Percentiles rank a stretch among this genome's conserved stretches.
phyloP scores from a whole-genome alignment of 1,139 yeast species.

The Protomyces gravidus region DNA sequence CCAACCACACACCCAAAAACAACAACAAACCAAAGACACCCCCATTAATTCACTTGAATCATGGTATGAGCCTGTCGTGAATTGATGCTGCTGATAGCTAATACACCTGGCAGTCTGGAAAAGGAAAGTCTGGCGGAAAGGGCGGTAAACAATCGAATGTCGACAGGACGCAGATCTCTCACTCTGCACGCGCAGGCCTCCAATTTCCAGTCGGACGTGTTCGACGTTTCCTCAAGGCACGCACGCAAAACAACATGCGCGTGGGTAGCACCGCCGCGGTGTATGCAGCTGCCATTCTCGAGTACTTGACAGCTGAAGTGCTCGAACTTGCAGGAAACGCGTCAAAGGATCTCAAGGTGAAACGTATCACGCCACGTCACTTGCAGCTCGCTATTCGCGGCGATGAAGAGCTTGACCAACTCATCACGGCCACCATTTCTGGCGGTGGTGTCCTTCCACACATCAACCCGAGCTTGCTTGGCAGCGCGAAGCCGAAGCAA shows the following conservation, averaged over 20 bases:
- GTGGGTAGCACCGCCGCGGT: slow-evolving; percentile 84
- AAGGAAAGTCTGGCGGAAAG: slow-evolving; percentile 51
- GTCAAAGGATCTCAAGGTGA: slow-evolving; percentile 95
- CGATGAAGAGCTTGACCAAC: slow-evolving; percentile 86
- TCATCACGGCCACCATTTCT: slow-evolving; percentile 96
- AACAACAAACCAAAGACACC: background rate
- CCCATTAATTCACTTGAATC: background rate
- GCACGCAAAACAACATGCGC: slow-evolving; percentile 88
- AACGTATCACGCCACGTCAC: slow-evolving; percentile 98
- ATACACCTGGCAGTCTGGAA: background rate
- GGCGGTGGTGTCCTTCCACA: slow-evolving; percentile 96
- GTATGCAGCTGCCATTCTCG: slow-evolving; percentile 93
- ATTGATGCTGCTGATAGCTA: too few species aligned
- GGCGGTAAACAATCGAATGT: slow-evolving; percentile 58
- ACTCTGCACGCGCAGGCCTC: slow-evolving; percentile 94
- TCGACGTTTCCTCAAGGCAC: slow-evolving; percentile 86
- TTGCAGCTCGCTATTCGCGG: slow-evolving; percentile 97
- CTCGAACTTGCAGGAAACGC: slow-evolving; percentile 99
- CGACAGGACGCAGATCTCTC: slow-evolving; percentile 65
- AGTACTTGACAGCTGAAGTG: slow-evolving; percentile 96
- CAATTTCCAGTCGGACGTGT: slow-evolving; percentile 99
- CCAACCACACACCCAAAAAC: background rate
- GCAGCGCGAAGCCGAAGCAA: slow-evolving; percentile 25
- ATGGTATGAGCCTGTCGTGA: background rate
- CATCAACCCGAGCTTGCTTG: slow-evolving; percentile 28